phyloP scores from a whole-genome alignment of 2,329 filamentous ascomycete species.

The Colletotrichum sp. region DNA sequence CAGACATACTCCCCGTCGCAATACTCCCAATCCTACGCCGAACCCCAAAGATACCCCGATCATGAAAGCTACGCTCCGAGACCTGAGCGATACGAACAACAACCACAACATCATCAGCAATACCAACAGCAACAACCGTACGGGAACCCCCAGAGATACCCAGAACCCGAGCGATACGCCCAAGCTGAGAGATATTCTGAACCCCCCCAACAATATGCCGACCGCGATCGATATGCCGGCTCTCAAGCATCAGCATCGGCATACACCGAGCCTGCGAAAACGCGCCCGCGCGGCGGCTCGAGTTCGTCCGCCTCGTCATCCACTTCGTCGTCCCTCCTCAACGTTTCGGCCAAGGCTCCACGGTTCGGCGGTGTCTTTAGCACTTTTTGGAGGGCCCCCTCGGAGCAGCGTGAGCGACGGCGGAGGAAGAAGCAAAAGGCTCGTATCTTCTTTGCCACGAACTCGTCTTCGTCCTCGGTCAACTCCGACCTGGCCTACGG shows the following conservation, averaged over 20 bases:
- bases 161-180: slow-evolving; percentile 6
- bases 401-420: slow-evolving; percentile 53
- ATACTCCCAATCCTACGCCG: slow-evolving; percentile 22
- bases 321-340: slow-evolving; percentile 65
- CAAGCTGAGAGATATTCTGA: not conserved
- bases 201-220: slow-evolving; percentile 1
- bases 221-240: slow-evolving; percentile 8
- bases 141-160: slow-evolving; percentile 2
- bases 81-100: slow-evolving; percentile 5
- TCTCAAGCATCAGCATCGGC: slow-evolving; percentile 10
- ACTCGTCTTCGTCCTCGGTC: slow-evolving; percentile 71
- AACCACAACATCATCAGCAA: not conserved
- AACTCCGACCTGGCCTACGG: slow-evolving; percentile 74
- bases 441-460: slow-evolving; percentile 63
- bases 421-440: slow-evolving; percentile 49
- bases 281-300: slow-evolving; percentile 35
- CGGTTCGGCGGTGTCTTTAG: slow-evolving; percentile 60
- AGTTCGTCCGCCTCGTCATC: slow-evolving; percentile 51
- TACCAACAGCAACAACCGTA: not conserved
- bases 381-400: slow-evolving; percentile 68
- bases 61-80: not conserved
- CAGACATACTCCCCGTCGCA: slow-evolving; percentile 24
- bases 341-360: slow-evolving; percentile 65
- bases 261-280: slow-evolving; percentile 12
- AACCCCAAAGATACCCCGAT: slow-evolving; percentile 24